Base-by-base conservation (phyloP, 768 basidiomycete genomes). In the Leccinum truebloodii region DNA sequence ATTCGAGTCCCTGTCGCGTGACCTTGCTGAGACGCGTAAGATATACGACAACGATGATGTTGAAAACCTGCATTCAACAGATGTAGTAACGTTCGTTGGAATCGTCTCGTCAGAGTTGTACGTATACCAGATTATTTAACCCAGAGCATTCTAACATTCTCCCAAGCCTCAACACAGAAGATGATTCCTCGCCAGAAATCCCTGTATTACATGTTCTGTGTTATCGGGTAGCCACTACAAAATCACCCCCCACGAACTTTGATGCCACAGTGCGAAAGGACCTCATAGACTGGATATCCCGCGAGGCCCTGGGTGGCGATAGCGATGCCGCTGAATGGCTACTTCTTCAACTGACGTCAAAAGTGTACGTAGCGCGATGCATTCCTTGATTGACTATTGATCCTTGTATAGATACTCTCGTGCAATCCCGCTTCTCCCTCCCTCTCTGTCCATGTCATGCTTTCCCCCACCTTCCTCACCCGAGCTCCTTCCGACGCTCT, bases 151-250 rank as follows among this genome's bases (percentile, higher is more conserved):
- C 64, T 67, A 55, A 70, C 80, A 24, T 32, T 34, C 28, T 34
- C 22, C 76, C 20, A 66, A 85, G 75, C 20, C 58, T 76, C 39
- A 74, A 74, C 58, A 61, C 72, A 28, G 83, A 85, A 49, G 67
- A 76, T 4, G 69, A 73, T 1, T 59, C 76, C 4, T 66, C 74
- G 0, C 60, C 65, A 0, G 69, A 78, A 32, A 84, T 88, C 2
- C 86, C 89, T 1, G 88, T 87, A 0, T 77, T 92, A 1, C 90
- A 92, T 69, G 85, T 89, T 35, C 75, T 92, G 0, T 91, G 86
- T 68, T 66, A 64, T 57, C 56, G 60, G 34, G 55, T 50, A 14
- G 57, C 53, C 4, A 30, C 66, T 14, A n/a, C 54, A 20, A 54
- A 5, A 10, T 24, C 35, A 24, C 32, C 22, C 20, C 52, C 60